Evolutionary conservation across 73 alveolate genomes (phyloP).

Genomic region (Paramecium tetraurelia): DNA sequence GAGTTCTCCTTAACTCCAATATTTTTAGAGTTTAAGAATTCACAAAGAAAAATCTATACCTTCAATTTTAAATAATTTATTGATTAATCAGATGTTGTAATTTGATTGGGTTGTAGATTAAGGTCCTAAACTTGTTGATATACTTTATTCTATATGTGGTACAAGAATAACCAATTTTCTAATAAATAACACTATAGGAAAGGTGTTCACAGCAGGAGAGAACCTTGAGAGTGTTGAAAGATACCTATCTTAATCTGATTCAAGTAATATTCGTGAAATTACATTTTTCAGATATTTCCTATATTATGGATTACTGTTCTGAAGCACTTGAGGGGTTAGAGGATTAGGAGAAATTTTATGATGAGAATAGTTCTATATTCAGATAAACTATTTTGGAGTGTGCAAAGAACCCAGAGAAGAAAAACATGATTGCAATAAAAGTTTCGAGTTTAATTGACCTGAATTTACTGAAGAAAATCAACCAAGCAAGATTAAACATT

Average conservation of each 20-base stretch:
- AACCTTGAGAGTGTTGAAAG: conserved; percentile 16
- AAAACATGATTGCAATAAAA: conserved; percentile 36
- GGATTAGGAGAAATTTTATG: conserved; percentile 36
- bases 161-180: neutral
- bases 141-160: neutral
- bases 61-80: neutral
- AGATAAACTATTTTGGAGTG: neutral
- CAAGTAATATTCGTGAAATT: neutral
- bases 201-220: conserved; percentile 37
- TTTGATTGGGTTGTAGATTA: neutral
- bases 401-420: conserved; percentile 2
- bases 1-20: neutral
- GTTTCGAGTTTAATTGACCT: conserved; percentile 45
- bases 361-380: conserved; percentile 12
- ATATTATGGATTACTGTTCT: conserved; percentile 55
- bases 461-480: conserved; percentile 38
- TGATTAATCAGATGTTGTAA: neutral
- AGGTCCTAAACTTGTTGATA: neutral
- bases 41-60: neutral
- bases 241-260: neutral
- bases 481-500: neutral
- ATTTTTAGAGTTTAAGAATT: conserved; percentile 1
- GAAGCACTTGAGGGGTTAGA: conserved; percentile 59
- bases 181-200: conserved; percentile 18
- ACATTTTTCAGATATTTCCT: neutral